Base-by-base conservation (phyloP, 2,329 filamentous ascomycete species). In the Colletotrichum tamarilloi region DNA sequence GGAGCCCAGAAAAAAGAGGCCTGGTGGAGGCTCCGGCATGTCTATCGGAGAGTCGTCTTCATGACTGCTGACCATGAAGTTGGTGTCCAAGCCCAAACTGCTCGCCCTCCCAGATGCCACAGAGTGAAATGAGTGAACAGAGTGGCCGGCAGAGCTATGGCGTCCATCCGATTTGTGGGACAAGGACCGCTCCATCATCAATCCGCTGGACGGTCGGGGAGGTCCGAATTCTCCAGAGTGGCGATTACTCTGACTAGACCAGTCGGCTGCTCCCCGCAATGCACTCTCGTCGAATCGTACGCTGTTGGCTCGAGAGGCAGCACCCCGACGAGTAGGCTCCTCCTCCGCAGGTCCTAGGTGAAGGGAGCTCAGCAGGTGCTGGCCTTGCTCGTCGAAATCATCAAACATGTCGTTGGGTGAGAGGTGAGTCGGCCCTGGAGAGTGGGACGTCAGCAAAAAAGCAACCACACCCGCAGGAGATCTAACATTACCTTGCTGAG, bases 221-320 rank as follows among this genome's bases (percentile, higher is more conserved):
- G 94, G 93, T 53, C 92, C 91, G 76, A 97, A 93, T 68, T 98
- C 97, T 59, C 94, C 91, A 14, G 94, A 96, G 68, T 95, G 93
- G 57, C 96, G 91, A 72, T 93, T 94, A 76, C 91, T 91, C 79
- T 97, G 94, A 49, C 85, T 85, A 52, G 92, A 92, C 90, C 97
- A 97, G 81, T 95, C 90, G 9, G 90, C 95, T 60, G 90, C 95
- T 60, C 94, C 93, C 78, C 98, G 95, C 77, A 98, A 91, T 16
- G 96, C 95, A 79, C 95, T 98, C 81, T 98, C 96, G 80, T 98
- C 97, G 79, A 99, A 99, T 49, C 97, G 94, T 77, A 99, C 97
- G 80, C 97, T 98, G 81, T 98, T 98, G 60, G 97, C 96, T 77
- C 97, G 90, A 22, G 97, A 99, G 22, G 95, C 93, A 24, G 94